A percentile compares a stretch with the other conserved stretches of the same genome.
phyloP scores from a whole-genome alignment of 2,329 filamentous ascomycete species.

The Orbilia javanica region DNA sequence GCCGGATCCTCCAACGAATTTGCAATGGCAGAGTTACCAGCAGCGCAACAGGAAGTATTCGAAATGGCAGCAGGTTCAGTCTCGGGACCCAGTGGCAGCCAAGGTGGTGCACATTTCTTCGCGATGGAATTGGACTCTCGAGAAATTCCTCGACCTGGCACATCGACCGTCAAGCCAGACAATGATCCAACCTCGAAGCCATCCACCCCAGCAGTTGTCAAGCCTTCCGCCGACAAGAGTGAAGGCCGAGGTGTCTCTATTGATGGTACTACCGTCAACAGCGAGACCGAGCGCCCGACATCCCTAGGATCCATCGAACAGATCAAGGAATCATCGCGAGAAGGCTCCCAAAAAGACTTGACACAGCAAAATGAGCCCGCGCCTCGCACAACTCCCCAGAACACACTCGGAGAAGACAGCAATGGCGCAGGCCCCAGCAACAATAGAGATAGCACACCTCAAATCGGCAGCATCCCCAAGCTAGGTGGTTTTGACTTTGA shows the following conservation, averaged over 20 bases:
- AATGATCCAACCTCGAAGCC: conserved; percentile 36
- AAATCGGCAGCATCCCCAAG: conserved; percentile 52
- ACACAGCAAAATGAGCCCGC: conserved; percentile 20
- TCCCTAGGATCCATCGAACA: conserved; percentile 52
- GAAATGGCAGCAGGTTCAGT: conserved; percentile 33
- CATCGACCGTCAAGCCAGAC: conserved; percentile 47
- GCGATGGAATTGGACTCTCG: conserved; percentile 53
- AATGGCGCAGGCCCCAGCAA: conserved; percentile 38
- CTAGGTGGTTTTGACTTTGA: conserved; percentile 55
- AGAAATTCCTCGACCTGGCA: conserved; percentile 46
- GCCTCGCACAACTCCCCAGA: conserved; percentile 14
- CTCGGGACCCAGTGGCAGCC: background rate
- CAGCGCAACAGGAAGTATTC: conserved; percentile 42
- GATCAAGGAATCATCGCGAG: conserved; percentile 51
- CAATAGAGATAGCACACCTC: conserved; percentile 48
- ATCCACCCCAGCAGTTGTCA: conserved; percentile 10
- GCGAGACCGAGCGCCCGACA: conserved; percentile 47
- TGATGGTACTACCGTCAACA: conserved; percentile 55
- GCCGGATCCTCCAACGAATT: conserved; percentile 9
- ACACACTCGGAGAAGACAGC: conserved; percentile 13
- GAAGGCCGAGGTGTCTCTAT: conserved; percentile 32
- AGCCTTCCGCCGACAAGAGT: conserved; percentile 18
- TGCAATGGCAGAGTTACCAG: conserved; percentile 47
- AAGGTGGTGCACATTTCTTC: conserved; percentile 43
- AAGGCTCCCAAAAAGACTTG: conserved; percentile 32